These are phyloP conservation scores for Phytophthora europaea DNA, from an alignment of 352 stramenopile genomes.

Conservation along the genomic window DNA sequence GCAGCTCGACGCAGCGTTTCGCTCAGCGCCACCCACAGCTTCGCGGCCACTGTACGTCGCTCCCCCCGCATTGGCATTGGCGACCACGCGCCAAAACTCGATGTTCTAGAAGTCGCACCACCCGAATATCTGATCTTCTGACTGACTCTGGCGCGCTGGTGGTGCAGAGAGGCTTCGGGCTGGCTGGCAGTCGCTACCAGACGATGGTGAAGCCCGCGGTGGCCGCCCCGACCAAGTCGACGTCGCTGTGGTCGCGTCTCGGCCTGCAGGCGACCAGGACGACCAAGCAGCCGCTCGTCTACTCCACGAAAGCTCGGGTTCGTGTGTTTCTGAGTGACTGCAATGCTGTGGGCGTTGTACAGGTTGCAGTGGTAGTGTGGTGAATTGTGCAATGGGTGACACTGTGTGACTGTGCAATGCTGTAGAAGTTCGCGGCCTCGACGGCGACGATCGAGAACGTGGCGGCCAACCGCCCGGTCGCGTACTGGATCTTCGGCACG, in stretches of 20 bases:
- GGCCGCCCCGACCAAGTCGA: constrained; percentile 37
- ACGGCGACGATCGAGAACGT: constrained; percentile 85
- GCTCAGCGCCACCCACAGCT: constrained; percentile 29
- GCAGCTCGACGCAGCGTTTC: constrained; percentile 42
- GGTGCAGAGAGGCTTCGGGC: constrained; percentile 36
- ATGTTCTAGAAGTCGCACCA: constrained; percentile 10
- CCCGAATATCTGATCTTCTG: constrained; percentile 23
- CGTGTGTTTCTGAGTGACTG: constrained; percentile 19
- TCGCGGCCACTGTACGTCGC: constrained; percentile 28
- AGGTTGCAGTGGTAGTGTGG: neutral
- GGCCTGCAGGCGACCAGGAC: constrained; percentile 33
- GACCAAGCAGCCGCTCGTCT: constrained; percentile 61
- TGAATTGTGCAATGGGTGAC: constrained; percentile 11
- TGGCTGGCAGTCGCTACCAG: constrained; percentile 62
- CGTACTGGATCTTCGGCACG: constrained; percentile 97
- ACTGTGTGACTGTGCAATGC: constrained; percentile 18
- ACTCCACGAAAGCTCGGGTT: constrained; percentile 81
- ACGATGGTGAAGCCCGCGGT: constrained; percentile 61
- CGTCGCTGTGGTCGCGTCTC: constrained; percentile 52
- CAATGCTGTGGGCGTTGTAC: neutral
- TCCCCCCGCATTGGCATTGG: neutral
- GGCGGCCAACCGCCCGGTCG: constrained; percentile 86
- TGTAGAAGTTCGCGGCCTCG: constrained; percentile 60
- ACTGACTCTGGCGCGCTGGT: constrained; percentile 14
- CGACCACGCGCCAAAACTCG: neutral